Conservation (phyloP, 768 basidiomycete species). For the Tylopilus sp. region DNA sequence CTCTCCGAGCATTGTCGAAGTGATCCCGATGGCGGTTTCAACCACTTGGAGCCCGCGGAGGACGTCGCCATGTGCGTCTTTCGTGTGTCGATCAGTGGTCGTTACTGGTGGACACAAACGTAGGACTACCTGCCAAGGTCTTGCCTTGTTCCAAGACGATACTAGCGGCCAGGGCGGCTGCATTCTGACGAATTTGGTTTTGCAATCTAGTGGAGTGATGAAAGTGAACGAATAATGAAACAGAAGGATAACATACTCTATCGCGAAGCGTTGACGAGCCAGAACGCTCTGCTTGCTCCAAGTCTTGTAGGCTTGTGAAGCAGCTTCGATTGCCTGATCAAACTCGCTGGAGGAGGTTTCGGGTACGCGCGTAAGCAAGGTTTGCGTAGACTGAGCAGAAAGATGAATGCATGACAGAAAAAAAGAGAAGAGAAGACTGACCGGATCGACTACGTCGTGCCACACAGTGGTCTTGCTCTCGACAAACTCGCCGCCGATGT, state of each 20-base stretch:
- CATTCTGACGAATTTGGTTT: conserved; percentile 77
- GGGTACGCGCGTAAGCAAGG: conserved; percentile 83
- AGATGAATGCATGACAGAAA: not conserved
- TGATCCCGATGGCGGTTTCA: conserved; percentile 75
- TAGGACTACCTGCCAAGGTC: conserved; percentile 67
- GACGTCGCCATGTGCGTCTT: conserved; percentile 94
- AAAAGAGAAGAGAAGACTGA: conserved; percentile 36
- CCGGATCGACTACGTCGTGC: conserved; percentile 89
- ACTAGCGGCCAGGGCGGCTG: conserved; percentile 80
- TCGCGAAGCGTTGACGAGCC: conserved; percentile 79
- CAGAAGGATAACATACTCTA: conserved; percentile 64
- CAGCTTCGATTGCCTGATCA: conserved; percentile 76
- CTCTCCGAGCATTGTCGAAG: conserved; percentile 83
- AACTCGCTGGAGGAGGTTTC: conserved; percentile 85
- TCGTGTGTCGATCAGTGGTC: not conserved
- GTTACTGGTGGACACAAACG: not conserved
- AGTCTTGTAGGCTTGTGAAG: conserved; percentile 79
- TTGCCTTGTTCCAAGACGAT: conserved; percentile 97
- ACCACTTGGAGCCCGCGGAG: conserved; percentile 90
- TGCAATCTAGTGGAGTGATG: conserved; percentile 61
- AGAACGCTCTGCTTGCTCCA: conserved; percentile 88
- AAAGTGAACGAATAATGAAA: conserved; percentile 4
- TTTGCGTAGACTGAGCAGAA: conserved; percentile 74
- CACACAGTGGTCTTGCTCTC: conserved; percentile 76
- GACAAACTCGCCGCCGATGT: conserved; percentile 85